A percentile compares a stretch with the other conserved stretches of the same genome.
phyloP scores from a whole-genome alignment of 345 rosid species.

The Litchi chinensis region DNA sequence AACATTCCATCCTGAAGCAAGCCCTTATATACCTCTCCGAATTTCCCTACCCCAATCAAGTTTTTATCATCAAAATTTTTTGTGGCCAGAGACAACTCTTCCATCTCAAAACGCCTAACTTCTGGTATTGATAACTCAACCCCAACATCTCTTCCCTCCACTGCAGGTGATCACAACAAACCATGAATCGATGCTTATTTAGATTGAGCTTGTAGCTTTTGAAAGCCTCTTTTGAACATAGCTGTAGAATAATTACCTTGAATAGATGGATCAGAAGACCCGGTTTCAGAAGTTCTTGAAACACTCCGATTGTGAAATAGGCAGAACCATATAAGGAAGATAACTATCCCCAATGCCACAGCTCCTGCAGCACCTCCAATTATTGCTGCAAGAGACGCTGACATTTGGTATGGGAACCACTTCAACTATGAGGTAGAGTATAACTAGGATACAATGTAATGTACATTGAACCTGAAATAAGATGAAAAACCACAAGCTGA shows the following conservation, averaged over 20 bases:
- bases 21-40: slow-evolving; percentile 91
- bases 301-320: slow-evolving; percentile 44
- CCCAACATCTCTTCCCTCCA: slow-evolving; percentile 61
- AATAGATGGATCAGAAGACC: slow-evolving; percentile 75
- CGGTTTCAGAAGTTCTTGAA: slow-evolving; percentile 82
- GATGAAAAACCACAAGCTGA: slow-evolving; percentile 33
- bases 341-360: slow-evolving; percentile 64
- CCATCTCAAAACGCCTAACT: slow-evolving; percentile 81
- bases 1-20: slow-evolving; percentile 89
- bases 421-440: slow-evolving; percentile 46
- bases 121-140: slow-evolving; percentile 71
- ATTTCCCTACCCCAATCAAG: slow-evolving; percentile 85
- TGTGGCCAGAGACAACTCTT: slow-evolving; percentile 83
- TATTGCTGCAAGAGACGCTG: slow-evolving; percentile 79
- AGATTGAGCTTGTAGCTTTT: slow-evolving; percentile 6
- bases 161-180: slow-evolving; percentile 34
- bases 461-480: slow-evolving; percentile 44
- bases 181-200: slow-evolving; percentile 11
- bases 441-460: slow-evolving; percentile 5
- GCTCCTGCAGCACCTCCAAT: slow-evolving; percentile 97
- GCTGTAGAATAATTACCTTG: slow-evolving; percentile 50
- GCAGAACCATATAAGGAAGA: slow-evolving; percentile 65
- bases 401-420: slow-evolving; percentile 71
- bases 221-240: background rate
- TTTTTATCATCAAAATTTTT: slow-evolving; percentile 71